Base-by-base conservation (phyloP, 1,139 yeast species). In the Protomyces arabidopsidicola region DNA sequence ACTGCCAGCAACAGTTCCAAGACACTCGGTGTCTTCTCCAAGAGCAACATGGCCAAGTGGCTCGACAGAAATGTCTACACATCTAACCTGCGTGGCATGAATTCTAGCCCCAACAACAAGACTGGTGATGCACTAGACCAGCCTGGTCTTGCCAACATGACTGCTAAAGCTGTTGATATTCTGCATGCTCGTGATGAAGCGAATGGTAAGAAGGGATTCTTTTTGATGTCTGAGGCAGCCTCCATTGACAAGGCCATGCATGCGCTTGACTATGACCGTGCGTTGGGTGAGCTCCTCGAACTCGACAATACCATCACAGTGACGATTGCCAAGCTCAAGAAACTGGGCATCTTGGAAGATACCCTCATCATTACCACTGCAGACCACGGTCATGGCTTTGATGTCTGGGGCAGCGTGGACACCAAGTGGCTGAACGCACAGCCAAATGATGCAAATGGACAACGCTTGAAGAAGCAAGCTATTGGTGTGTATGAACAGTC, bases 31-130 rank as follows among this genome's bases (percentile, higher is more conserved):
- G 57, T 53, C 35, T 53, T 53, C 20, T 22, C 48, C 2, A 36
- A 36, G 22, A 35, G 48, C 35, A 53, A 53, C 22, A 20, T 53
- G 57, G 39, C 38, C 57, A 53, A 53, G 20, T 53, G 57, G 57
- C 57, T 53, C 48, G 57, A 53, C 27, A n/a, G 57, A 8, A 53
- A 53, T 38, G 57, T 53, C 34, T 53, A 53, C 57, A 53, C 45
- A 5, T 35, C 31, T 22, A 53, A 53, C 24, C 50, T 53, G 31
- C 38, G 34, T 22, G 57, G 57, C 48, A 36, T 36, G 57, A 53
- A 53, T 8, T 35, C 38, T n/a, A 27, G 39, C 50, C 57, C 57
- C 9, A n/a, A 22, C 20, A 42, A 42, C 22, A 22, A 16, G 3
- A 36, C 36, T 22, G 57, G 57, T 16, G 57, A 53, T 39, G 57